These are phyloP conservation scores for Termitomyces titanicus DNA, from an alignment of 768 basidiomycete species.

Conservation along the genomic window DNA sequence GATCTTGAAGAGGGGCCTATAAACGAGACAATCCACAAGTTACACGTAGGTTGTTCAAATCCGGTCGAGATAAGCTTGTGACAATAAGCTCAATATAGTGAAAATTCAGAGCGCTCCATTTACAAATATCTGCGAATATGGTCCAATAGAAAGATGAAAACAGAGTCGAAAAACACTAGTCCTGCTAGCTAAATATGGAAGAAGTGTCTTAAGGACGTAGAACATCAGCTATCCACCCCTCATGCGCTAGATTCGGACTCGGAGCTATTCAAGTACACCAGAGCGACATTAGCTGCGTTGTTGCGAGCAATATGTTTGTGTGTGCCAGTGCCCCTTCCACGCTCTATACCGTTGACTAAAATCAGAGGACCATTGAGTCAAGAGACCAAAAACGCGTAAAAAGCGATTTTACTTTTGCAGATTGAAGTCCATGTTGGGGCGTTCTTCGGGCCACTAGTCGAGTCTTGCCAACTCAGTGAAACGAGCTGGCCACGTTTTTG, in stretches of 20 bases:
- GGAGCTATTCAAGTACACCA: conserved; percentile 29
- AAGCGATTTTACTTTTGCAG: conserved; percentile 50
- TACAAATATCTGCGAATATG: not conserved
- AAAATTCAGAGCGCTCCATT: not conserved
- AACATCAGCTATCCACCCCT: not conserved
- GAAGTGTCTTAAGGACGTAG: not conserved
- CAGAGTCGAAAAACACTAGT: conserved; percentile 1
- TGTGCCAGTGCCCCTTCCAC: conserved; percentile 45
- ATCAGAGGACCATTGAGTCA: conserved; percentile 7
- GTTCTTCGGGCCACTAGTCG: conserved; percentile 38
- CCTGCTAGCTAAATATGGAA: not conserved
- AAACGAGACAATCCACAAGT: conserved; percentile 10
- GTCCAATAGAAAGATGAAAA: not conserved
- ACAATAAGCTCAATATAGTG: not conserved
- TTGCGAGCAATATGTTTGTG: conserved; percentile 50
- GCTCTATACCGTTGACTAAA: conserved; percentile 47
- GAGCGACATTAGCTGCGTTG: conserved; percentile 43
- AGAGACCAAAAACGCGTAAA: conserved; percentile 6
- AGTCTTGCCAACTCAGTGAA: conserved; percentile 55
- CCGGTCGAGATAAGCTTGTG: not conserved
- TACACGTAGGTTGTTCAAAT: conserved; percentile 1
- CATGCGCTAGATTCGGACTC: not conserved
- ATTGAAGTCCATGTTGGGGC: conserved; percentile 49
- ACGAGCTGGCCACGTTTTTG: conserved; percentile 40
- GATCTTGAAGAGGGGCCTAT: conserved; percentile 7